Evolutionary conservation across 2,329 filamentous ascomycete genomes (phyloP), one percentile per base, ranked within the genome.

Genomic region (Epichloe festucae): DNA sequence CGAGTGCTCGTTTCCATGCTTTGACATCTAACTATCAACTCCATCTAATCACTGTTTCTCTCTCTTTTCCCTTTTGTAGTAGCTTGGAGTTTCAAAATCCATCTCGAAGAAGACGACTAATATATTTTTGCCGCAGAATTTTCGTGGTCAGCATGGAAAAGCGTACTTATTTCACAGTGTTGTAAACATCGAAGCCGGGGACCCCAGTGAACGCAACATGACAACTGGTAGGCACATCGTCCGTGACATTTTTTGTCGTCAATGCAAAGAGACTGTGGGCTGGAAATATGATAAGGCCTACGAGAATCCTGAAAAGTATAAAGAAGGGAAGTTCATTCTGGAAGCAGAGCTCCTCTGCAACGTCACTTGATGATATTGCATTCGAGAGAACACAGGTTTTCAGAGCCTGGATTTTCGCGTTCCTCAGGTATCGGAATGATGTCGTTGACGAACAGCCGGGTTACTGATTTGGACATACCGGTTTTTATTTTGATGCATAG

Each of bases 201-300:
- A 95, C 55, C 80, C 91, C n/a, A 84, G 79, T 65, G 93, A 98
- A 72, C 88, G 93, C 58, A 95, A 86, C 72, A 98, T 98, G 93
- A 98, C 93, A 14, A 98, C 93, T 1, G 93, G 93, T 50, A 81
- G 87, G 51, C 93, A 98, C 69, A 78, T 97, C 52, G 93, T 98
- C 46, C 84, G 93, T 53, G 93, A 98, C 67, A 96, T 98, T 62
- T 76, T 53, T 53, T 98, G 93, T 73, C 79, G 85, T 53, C 87
- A 95, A 69, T 98, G 93, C 78, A 86, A 85, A 65, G 86, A 90
- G 67, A 86, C 85, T 34, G 93, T 98, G 50, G 93, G 93, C 38
- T 98, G 93, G 93, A 97, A 95, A 69, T 98, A 98, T 67, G 93
- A 98, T 70, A 95, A 94, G 73, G 93, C 93, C 1, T 97, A 87